These are phyloP conservation scores for Hirsutella minnesotensis DNA, from an alignment of 2,329 filamentous ascomycete genomes.

Conservation along the genomic window DNA sequence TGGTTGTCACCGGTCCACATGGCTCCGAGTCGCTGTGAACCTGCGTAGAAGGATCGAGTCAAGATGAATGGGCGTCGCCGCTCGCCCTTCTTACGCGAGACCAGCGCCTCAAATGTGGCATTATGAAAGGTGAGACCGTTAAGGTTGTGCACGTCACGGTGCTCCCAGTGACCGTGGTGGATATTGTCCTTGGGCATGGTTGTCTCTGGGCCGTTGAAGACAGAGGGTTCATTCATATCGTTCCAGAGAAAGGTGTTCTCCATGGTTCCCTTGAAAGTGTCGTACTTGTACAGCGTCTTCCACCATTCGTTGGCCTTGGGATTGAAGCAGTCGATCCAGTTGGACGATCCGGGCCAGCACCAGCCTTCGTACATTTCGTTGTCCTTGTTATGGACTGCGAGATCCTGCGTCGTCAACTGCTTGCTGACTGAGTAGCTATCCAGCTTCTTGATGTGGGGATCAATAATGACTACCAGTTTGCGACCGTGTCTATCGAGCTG, in stretches of 20 bases:
- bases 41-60: slow-evolving; percentile 84
- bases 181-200: slow-evolving; percentile 99
- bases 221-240: slow-evolving; percentile 98
- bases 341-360: slow-evolving; percentile 96
- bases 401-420: slow-evolving; percentile 70
- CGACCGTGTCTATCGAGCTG: slow-evolving; percentile 75
- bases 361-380: slow-evolving; percentile 83
- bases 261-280: slow-evolving; percentile 73
- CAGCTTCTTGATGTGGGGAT: slow-evolving; percentile 94
- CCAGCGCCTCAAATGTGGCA: slow-evolving; percentile 75
- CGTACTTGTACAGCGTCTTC: slow-evolving; percentile 77
- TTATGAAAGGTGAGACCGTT: slow-evolving; percentile 95
- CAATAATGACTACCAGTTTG: slow-evolving; percentile 89
- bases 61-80: slow-evolving; percentile 79
- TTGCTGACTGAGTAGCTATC: slow-evolving; percentile 65
- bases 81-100: slow-evolving; percentile 78
- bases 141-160: slow-evolving; percentile 90
- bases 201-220: slow-evolving; percentile 96
- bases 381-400: slow-evolving; percentile 85
- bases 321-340: slow-evolving; percentile 96
- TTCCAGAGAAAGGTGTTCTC: slow-evolving; percentile 95
- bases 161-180: slow-evolving; percentile 85
- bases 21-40: slow-evolving; percentile 78
- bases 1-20: slow-evolving; percentile 99
- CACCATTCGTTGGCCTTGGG: slow-evolving; percentile 89